Conservation (phyloP, 352 stramenopile genomes). For the Globisporangium paddicum region DNA sequence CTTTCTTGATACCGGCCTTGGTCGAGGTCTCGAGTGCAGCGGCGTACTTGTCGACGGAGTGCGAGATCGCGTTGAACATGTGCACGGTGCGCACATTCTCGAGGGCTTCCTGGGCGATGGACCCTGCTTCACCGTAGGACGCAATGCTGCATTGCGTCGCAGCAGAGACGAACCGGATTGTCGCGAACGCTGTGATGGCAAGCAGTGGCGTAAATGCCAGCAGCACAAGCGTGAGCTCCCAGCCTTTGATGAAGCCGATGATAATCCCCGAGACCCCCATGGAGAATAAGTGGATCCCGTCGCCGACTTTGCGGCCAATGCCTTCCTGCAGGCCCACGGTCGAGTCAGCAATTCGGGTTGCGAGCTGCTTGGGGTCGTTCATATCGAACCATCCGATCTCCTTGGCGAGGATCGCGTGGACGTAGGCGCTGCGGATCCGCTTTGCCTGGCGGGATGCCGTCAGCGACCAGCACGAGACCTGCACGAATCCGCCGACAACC, state of each 20-base stretch:
- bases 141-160: slow-evolving; percentile 47
- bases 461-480: slow-evolving; percentile 53
- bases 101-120: slow-evolving; percentile 62
- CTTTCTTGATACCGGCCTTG: slow-evolving; percentile 43
- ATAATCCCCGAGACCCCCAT: slow-evolving; percentile 61
- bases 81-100: slow-evolving; percentile 73
- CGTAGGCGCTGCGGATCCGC: slow-evolving; percentile 27
- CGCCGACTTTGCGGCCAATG: slow-evolving; percentile 58
- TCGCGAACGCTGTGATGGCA: slow-evolving; percentile 41
- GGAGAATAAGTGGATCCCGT: slow-evolving; percentile 53
- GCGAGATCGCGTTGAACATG: slow-evolving; percentile 66
- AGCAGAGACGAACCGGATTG: slow-evolving; percentile 43
- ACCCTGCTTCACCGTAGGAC: slow-evolving; percentile 57
- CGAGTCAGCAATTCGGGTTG: slow-evolving; percentile 24
- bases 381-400: slow-evolving; percentile 52
- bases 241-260: slow-evolving; percentile 65
- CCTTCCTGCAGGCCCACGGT: slow-evolving; percentile 56
- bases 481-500: slow-evolving; percentile 27
- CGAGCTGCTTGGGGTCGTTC: slow-evolving; percentile 28
- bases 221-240: slow-evolving; percentile 67
- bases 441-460: slow-evolving; percentile 56
- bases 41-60: slow-evolving; percentile 61
- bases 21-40: slow-evolving; percentile 35
- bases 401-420: slow-evolving; percentile 25
- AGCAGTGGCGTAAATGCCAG: slow-evolving; percentile 69